Evolutionary conservation across 331 rosid genomes (phyloP).

Genomic region (Ulmus americana): DNA sequence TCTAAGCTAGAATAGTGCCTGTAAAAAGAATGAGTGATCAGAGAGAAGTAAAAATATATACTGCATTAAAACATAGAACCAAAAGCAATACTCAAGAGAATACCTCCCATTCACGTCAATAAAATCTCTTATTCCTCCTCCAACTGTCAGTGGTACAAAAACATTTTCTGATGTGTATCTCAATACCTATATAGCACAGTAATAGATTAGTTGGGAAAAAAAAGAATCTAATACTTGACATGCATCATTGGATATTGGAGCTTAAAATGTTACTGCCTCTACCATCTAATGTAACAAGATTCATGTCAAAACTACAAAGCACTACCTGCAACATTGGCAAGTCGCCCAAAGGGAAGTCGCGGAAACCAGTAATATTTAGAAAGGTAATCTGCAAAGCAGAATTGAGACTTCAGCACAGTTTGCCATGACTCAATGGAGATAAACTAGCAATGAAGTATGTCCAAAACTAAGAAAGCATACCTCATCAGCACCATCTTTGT

Average conservation of each 20-base stretch:
- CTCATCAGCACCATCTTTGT: slow-evolving; percentile 94
- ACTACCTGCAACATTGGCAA: slow-evolving; percentile 89
- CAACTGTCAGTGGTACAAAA: slow-evolving; percentile 93
- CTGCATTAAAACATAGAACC: not conserved
- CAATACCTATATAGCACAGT: slow-evolving; percentile 53
- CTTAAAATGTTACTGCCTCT: not conserved
- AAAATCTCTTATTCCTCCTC: slow-evolving; percentile 97
- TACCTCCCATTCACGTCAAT: slow-evolving; percentile 86
- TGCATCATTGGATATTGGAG: not conserved
- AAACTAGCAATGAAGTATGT: slow-evolving; percentile 13
- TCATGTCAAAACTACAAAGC: not conserved
- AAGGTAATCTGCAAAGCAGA: slow-evolving; percentile 65
- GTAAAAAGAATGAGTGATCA: slow-evolving; percentile 12
- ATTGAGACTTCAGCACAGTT: slow-evolving; percentile 14
- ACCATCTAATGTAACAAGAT: not conserved
- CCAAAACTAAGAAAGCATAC: slow-evolving; percentile 34
- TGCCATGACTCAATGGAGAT: slow-evolving; percentile 1
- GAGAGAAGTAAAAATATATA: slow-evolving; percentile 4
- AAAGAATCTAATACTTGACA: not conserved
- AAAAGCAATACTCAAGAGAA: slow-evolving; percentile 12
- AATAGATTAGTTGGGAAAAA: slow-evolving; percentile 10
- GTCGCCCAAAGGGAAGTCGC: slow-evolving; percentile 95
- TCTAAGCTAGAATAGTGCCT: slow-evolving; percentile 95
- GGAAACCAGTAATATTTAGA: slow-evolving; percentile 87
- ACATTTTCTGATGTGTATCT: slow-evolving; percentile 83